Evolutionary conservation across 805 yeast species (phyloP), one percentile per base, ranked within the genome.

Genomic region (Metschnikowia picachoensis): DNA sequence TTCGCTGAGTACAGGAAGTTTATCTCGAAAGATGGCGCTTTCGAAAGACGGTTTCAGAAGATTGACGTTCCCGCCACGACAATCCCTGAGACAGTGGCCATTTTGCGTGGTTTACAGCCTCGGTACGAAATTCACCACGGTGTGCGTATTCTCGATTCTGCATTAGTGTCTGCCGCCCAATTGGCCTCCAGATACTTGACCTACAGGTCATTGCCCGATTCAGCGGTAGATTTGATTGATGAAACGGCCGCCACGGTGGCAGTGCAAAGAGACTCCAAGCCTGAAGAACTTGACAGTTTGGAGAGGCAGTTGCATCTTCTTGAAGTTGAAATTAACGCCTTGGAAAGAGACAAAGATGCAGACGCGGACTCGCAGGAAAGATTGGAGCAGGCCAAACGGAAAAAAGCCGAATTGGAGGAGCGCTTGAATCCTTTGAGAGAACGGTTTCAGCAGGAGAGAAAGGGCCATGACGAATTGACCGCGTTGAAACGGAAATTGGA

Each of bases 51-150:
- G 66, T 94, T 94, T 80, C 99, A 94, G 71, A 89, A 90, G 65
- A 88, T 94, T 59, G 97, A 92, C 62, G 98, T 94, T 30, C 87
- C 86, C 40, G 99, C 95, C 60, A 94, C 98, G 48, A 85, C 96
- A 0, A 78, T 88, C 30, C 80, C 86, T 57, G 97, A 94, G 68
- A 90, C 99, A 0, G 87, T 92, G 41, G 98, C 98, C 8, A 92
- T 94, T 49, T 79, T 94, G 57, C 86, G 99, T 77, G 99, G 99
- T 50, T 76, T 92, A 60, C 97, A 92, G 67, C 91, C 85, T 66
- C 87, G 85, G 64, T 92, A 92, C 68, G 99, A 92, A 70, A 85
- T 92, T 51, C 99, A 92, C 65, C 99, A 92, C 62, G 98, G 98
- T 62, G 98, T 92, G 17, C 83, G 98, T 64, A 92, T 92, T 49